Evolutionary conservation across 2,329 filamentous ascomycete species (phyloP).

Genomic region (Scedosporium aurantiacum): DNA sequence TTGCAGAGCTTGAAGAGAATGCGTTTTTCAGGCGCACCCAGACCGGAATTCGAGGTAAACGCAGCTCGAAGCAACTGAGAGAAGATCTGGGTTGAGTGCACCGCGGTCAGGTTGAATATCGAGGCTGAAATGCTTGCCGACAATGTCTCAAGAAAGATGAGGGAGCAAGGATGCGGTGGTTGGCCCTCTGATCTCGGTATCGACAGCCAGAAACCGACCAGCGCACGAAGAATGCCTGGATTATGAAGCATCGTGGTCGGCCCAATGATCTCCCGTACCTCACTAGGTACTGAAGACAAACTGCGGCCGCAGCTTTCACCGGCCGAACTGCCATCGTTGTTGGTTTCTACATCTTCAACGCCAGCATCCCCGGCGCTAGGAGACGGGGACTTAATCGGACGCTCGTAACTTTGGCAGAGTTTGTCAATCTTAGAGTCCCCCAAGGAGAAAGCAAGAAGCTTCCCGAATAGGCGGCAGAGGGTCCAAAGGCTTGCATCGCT

Average conservation of each 20-base stretch:
- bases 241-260: slow-evolving; percentile 44
- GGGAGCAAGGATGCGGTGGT: slow-evolving; percentile 40
- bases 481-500: slow-evolving; percentile 58
- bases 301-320: neutral
- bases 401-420: slow-evolving; percentile 47
- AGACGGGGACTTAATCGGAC: neutral
- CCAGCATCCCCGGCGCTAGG: neutral
- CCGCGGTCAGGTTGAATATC: slow-evolving; percentile 55
- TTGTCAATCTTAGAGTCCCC: slow-evolving; percentile 64
- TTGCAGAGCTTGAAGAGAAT: slow-evolving; percentile 57
- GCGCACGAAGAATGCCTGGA: slow-evolving; percentile 50
- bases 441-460: slow-evolving; percentile 68
- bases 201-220: slow-evolving; percentile 54
- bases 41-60: slow-evolving; percentile 39
- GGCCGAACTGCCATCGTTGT: neutral
- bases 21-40: slow-evolving; percentile 44
- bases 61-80: slow-evolving; percentile 54
- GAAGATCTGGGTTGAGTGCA: slow-evolving; percentile 63
- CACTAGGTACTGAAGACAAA: slow-evolving; percentile 5
- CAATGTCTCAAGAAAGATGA: slow-evolving; percentile 57
- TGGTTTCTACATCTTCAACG: neutral
- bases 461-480: slow-evolving; percentile 66
- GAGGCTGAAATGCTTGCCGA: slow-evolving; percentile 47
- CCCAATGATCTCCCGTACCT: slow-evolving; percentile 37
- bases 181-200: slow-evolving; percentile 37